Conservation (phyloP, 345 rosid species). For the Brassica nigra region DNA sequence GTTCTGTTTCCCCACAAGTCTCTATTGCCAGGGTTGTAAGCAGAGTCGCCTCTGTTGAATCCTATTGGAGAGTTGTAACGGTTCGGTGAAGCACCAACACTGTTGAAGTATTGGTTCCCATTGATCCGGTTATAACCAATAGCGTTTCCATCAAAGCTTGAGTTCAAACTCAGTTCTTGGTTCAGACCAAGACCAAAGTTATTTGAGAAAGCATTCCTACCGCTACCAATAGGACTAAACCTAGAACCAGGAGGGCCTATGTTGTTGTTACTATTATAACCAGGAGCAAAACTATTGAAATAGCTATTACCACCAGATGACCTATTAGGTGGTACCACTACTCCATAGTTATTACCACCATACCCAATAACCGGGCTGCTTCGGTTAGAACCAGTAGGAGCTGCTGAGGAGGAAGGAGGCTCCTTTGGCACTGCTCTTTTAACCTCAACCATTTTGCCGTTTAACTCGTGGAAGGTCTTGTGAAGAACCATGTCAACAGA, state of each 20-base stretch:
- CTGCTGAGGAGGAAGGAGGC: slow-evolving; percentile 46
- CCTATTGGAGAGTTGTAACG: slow-evolving; percentile 75
- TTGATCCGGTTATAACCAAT: slow-evolving; percentile 60
- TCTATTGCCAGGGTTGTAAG: slow-evolving; percentile 52
- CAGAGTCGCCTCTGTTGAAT: slow-evolving; percentile 54
- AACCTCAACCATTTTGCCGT: slow-evolving; percentile 98
- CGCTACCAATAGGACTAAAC: slow-evolving; percentile 70
- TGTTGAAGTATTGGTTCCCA: slow-evolving; percentile 51
- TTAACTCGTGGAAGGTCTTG: slow-evolving; percentile 91
- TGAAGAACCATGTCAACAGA: slow-evolving; percentile 88
- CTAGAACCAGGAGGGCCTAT: slow-evolving; percentile 64
- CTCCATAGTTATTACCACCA: slow-evolving; percentile 55
- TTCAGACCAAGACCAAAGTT: slow-evolving; percentile 74
- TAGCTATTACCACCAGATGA: slow-evolving; percentile 62
- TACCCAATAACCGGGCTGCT: slow-evolving; percentile 63
- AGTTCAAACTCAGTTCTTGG: slow-evolving; percentile 65
- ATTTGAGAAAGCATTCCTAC: slow-evolving; percentile 64
- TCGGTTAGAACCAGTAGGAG: slow-evolving; percentile 57
- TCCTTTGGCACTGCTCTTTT: slow-evolving; percentile 98
- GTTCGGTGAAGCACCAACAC: slow-evolving; percentile 53
- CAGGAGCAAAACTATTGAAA: slow-evolving; percentile 71
- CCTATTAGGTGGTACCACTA: slow-evolving; percentile 38
- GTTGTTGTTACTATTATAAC: slow-evolving; percentile 52
- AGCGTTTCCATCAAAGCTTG: slow-evolving; percentile 52
- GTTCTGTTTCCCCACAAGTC: slow-evolving; percentile 83